Percentiles rank a stretch among this genome's conserved stretches.
These are phyloP conservation scores for Chimonanthus salicifolius DNA, from an alignment of 164 flowering plant genomes.

Conservation along the genomic window DNA sequence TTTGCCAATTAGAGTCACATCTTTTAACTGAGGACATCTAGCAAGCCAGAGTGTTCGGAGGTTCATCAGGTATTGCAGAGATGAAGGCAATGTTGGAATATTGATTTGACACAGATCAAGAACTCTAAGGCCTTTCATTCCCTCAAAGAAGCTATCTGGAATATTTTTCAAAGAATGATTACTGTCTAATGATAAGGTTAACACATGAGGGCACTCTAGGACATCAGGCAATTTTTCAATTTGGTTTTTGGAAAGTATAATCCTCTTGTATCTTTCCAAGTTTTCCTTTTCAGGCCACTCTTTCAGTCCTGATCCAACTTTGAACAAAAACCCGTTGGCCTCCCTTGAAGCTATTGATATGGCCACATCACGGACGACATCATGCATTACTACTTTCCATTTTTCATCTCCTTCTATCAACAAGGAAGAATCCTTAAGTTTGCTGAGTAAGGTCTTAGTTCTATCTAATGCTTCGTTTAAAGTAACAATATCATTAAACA, in stretches of 20 bases:
- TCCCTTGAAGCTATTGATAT: conserved; percentile 1
- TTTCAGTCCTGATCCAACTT: neutral
- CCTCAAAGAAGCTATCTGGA: conserved; percentile 6
- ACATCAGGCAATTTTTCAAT: neutral
- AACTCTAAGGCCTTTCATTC: conserved; percentile 6
- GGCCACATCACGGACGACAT: conserved; percentile 5
- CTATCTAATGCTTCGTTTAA: neutral
- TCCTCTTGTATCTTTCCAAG: neutral
- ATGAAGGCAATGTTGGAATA: conserved; percentile 2
- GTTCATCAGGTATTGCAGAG: conserved; percentile 2
- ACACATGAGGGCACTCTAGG: neutral
- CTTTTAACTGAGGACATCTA: neutral
- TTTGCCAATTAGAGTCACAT: neutral
- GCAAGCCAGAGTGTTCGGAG: conserved; percentile 7
- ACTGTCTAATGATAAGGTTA: neutral
- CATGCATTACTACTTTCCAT: conserved; percentile 5
- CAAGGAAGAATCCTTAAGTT: conserved; percentile 9
- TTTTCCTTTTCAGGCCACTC: conserved; percentile 7
- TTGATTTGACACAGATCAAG: conserved; percentile 6
- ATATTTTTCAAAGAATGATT: neutral
- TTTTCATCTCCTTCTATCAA: conserved; percentile 3
- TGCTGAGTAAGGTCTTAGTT: neutral
- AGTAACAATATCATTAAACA: neutral
- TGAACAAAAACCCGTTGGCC: neutral
- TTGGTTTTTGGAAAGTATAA: neutral